Conservation (phyloP, 2,329 filamentous ascomycete species). For the Ilyonectria sp. region DNA sequence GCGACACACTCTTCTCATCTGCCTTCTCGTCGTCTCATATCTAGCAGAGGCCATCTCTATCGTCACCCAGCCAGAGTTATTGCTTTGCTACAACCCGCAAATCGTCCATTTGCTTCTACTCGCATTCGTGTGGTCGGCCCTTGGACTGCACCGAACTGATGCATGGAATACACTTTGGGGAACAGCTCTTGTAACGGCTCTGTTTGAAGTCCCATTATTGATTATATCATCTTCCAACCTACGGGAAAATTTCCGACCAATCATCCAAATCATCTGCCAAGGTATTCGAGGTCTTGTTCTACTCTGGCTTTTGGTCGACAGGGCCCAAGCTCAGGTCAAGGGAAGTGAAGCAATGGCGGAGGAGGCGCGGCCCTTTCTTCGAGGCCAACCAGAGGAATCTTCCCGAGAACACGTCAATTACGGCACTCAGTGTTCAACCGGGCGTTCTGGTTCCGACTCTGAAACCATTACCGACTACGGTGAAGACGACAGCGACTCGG, state of each 20-base stretch:
- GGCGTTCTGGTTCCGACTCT: not conserved
- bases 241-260: not conserved
- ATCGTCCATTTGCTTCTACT: constrained; percentile 11
- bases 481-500: constrained; percentile 37
- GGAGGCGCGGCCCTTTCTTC: constrained; percentile 37
- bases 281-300: constrained; percentile 18
- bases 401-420: constrained; percentile 20
- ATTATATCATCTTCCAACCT: not conserved
- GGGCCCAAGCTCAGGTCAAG: not conserved
- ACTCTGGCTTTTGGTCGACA: constrained; percentile 9
- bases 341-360: constrained; percentile 8
- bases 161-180: not conserved
- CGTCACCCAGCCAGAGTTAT: not conserved
- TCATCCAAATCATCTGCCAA: constrained; percentile 19
- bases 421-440: constrained; percentile 25
- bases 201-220: constrained; percentile 33
- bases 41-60: not conserved
- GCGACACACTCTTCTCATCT: not conserved
- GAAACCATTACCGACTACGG: constrained; percentile 14
- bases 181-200: constrained; percentile 6
- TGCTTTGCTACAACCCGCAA: not conserved
- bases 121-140: constrained; percentile 8
- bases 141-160: not conserved
- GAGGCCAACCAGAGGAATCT: not conserved
- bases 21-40: constrained; percentile 21